Conservation (phyloP, 495 filamentous ascomycete genomes). For the Penicillium nucicola region DNA sequence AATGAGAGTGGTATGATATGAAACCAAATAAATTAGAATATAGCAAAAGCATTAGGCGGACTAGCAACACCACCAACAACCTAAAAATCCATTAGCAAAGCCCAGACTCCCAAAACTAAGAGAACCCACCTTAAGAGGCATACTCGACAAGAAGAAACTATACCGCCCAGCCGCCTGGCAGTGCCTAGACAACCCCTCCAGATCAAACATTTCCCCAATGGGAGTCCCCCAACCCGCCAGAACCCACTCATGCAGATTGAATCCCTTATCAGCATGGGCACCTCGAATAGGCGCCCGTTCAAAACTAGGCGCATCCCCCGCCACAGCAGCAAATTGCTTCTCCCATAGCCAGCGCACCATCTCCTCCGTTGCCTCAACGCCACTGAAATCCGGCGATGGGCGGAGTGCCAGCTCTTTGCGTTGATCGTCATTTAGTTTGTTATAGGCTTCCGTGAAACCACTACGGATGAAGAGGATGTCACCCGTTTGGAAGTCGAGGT, state of each 20-base stretch:
- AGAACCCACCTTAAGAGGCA: constrained; percentile 46
- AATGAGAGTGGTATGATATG: too few relatives aligned
- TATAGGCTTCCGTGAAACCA: constrained; percentile 40
- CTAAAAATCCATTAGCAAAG: constrained; percentile 7
- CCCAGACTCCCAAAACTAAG: not conserved
- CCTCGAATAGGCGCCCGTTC: constrained; percentile 26
- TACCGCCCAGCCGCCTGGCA: constrained; percentile 42
- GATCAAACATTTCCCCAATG: constrained; percentile 56
- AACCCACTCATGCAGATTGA: constrained; percentile 47
- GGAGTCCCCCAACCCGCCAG: constrained; percentile 53
- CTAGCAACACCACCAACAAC: constrained; percentile 43
- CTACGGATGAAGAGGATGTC: constrained; percentile 49
- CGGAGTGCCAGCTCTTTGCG: constrained; percentile 20
- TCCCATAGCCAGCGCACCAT: constrained; percentile 45
- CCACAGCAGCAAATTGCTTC: constrained; percentile 46
- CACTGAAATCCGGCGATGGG: constrained; percentile 25
- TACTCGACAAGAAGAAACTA: constrained; percentile 52
- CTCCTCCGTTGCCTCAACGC: constrained; percentile 35
- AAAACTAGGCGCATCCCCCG: constrained; percentile 37
- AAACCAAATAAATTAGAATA: constrained; percentile 22
- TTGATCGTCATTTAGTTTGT: constrained; percentile 20
- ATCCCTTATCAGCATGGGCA: constrained; percentile 16
- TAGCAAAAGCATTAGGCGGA: constrained; percentile 42
- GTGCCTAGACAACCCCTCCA: constrained; percentile 43
- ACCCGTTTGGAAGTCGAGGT: constrained; percentile 35